Evolutionary conservation across 345 rosid species (phyloP), one percentile per base, ranked within the genome.

Genomic region (Aethionema arabicum): DNA sequence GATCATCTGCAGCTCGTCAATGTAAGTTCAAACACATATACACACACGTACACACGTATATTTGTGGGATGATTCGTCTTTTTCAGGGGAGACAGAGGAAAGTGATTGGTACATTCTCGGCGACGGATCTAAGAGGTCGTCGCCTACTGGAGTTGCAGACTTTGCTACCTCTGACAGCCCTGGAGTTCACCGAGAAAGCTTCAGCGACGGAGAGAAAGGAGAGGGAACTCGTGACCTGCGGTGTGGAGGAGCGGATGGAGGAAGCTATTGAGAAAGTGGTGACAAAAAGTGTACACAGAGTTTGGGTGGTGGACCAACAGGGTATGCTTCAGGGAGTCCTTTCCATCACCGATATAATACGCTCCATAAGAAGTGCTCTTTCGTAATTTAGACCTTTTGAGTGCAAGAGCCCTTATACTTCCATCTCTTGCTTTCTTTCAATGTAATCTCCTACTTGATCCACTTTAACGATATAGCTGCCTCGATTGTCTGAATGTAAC

Each of bases 81-180:
- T 43, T 56, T 7, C 85, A 88, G 95, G 95, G 91, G 3, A 75
- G 76, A 13, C 76, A 84, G 8, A 81, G 81, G 86, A 77, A 70
- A 74, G 76, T 79, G 4, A 46, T 81, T 3, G 96, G 98, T 21
- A 86, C 96, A 54, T 83, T 91, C 41, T 88, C 96, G 0, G 87
- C 93, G 0, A 85, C 95, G 0, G 98, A 91, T 54, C 63, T 88
- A 31, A 77, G 86, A 62, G 93, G 95, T 0, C 85, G 95, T 66
- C 95, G 78, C 32, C 14, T 85, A 2, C 61, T 80, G 0, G 66
- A 82, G 1, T 61, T 91, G 56, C 85, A 81, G 53, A 74, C 86
- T 8, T 86, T 95, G 89, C 53, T 85, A 58, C 78, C 82, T 1
- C 62, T 77, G 1, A 66, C 70, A 0, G 87, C 86, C 4, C 61